Evolutionary conservation across 2,329 filamentous ascomycete genomes (phyloP).

Genomic region (Epichloe sibirici): DNA sequence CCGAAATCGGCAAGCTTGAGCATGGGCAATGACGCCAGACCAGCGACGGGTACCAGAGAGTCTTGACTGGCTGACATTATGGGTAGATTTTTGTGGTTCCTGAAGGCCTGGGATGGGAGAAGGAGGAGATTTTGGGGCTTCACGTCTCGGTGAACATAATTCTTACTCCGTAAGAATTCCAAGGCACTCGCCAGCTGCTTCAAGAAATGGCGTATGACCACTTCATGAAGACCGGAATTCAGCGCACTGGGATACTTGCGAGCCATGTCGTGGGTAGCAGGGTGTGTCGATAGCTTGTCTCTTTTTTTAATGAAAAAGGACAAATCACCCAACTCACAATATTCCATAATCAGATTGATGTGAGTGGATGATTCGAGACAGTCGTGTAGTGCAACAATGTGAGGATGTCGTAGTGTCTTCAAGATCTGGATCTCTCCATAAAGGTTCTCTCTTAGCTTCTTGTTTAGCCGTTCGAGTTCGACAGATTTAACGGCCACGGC

Average conservation of each 20-base stretch:
- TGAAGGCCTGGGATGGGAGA: conserved; percentile 66
- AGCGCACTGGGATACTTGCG: conserved; percentile 79
- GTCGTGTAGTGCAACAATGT: conserved; percentile 93
- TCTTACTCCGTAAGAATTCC: conserved; percentile 71
- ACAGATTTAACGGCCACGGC: conserved; percentile 96
- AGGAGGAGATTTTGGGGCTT: conserved; percentile 94
- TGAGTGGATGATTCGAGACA: conserved; percentile 77
- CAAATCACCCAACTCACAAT: conserved; percentile 88
- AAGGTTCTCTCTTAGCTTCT: conserved; percentile 92
- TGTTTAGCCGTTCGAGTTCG: conserved; percentile 78
- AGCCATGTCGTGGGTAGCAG: conserved; percentile 79
- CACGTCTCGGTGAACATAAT: conserved; percentile 91
- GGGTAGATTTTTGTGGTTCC: conserved; percentile 39
- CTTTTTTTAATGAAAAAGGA: conserved; percentile 95
- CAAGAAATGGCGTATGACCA: conserved; percentile 89
- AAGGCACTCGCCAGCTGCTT: conserved; percentile 90
- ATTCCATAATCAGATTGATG: conserved; percentile 98
- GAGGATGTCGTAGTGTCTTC: conserved; percentile 84
- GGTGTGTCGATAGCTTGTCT: conserved; percentile 65
- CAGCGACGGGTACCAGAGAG: conserved; percentile 68
- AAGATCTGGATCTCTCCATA: conserved; percentile 93
- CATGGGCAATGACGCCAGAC: conserved; percentile 79
- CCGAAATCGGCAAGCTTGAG: conserved; percentile 97
- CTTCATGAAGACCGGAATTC: conserved; percentile 83
- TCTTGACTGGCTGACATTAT: conserved; percentile 68